phyloP scores from a whole-genome alignment of 768 basidiomycete genomes.

The Leccinum imitatum region DNA sequence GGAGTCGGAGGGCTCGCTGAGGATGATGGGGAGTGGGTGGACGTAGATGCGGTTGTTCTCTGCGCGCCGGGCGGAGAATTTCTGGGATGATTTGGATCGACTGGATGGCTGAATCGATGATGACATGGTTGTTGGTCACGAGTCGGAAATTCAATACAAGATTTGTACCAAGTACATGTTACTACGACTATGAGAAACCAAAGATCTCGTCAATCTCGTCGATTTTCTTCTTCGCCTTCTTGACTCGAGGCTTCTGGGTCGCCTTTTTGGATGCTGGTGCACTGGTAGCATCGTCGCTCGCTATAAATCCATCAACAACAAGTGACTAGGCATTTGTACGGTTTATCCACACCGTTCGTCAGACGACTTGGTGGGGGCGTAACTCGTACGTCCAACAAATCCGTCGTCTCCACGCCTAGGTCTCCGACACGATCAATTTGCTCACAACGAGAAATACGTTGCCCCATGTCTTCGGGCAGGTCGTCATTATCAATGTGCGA shows the following conservation, averaged over 20 bases:
- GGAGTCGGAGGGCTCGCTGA: constrained; percentile 37
- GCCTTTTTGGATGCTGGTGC: background rate
- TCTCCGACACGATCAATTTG: constrained; percentile 1
- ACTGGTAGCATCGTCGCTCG: background rate
- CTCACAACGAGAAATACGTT: constrained; percentile 8
- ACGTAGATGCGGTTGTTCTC: constrained; percentile 72
- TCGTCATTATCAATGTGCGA: constrained; percentile 3
- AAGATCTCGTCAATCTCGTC: constrained; percentile 31
- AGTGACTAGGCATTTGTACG: background rate
- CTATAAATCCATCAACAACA: constrained; percentile 9
- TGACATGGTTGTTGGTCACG: constrained; percentile 34
- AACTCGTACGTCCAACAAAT: background rate
- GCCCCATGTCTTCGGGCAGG: constrained; percentile 17
- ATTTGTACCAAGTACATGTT: background rate
- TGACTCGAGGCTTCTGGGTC: constrained; percentile 10
- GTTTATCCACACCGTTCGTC: constrained; percentile 7
- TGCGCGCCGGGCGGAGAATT: constrained; percentile 52
- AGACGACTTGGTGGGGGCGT: background rate
- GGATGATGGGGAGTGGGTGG: constrained; percentile 65
- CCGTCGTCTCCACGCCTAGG: background rate
- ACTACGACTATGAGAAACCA: constrained; percentile 18
- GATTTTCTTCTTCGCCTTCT: constrained; percentile 19
- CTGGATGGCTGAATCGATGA: constrained; percentile 47
- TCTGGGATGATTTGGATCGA: constrained; percentile 40
- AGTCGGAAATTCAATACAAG: background rate